Evolutionary conservation across 169 alveolate genomes (phyloP), one percentile per base, ranked within the genome.

Genomic region (Miamiensis avidus): DNA sequence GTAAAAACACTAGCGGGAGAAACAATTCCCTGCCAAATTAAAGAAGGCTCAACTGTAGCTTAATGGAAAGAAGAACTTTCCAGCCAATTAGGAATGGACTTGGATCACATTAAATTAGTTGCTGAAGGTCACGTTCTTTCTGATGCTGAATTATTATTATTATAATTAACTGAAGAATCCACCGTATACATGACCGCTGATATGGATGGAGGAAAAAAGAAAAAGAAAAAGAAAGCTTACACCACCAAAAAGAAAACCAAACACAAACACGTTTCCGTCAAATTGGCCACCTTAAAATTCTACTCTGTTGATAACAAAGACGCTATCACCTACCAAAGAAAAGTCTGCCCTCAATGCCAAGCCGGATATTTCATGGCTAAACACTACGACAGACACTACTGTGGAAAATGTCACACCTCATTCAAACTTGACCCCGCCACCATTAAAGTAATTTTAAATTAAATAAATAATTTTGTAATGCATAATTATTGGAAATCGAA

Each of bases 331-430:
- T 96, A 99, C 78, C 93, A 97, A 76, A 97, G 98, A 91, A 98
- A 97, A 90, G 99, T 97, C 89, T 98, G 99, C 92, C 99, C 99
- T 65, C 88, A 95, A 81, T 98, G 99, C 90, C 99, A 99, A 78
- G 95, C 98, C 31, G 99, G 99, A 76, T 99, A 98, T 73, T 99
- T 98, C 97, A 98, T 98, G 99, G 99, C 99, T 31, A 96, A 97
- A 86, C 99, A 99, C 96, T 96, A 94, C 94, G 98, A 98, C 96
- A 98, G 99, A 93, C 97, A 96, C 87, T 98, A 98, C 96, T 99
- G 99, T 95, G 99, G 99, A 75, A 98, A 98, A 91, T 98, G 99
- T 94, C 99, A 98, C 81, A 93, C 95, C 83, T 98, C 99, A 30
- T 96, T 95, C 92, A 88, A 76, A 76, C 74, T 86, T 75, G 86